Percentiles rank a stretch among this genome's conserved stretches.
phyloP scores from a whole-genome alignment of 768 basidiomycete species.

The Xerocomellus intermedius region DNA sequence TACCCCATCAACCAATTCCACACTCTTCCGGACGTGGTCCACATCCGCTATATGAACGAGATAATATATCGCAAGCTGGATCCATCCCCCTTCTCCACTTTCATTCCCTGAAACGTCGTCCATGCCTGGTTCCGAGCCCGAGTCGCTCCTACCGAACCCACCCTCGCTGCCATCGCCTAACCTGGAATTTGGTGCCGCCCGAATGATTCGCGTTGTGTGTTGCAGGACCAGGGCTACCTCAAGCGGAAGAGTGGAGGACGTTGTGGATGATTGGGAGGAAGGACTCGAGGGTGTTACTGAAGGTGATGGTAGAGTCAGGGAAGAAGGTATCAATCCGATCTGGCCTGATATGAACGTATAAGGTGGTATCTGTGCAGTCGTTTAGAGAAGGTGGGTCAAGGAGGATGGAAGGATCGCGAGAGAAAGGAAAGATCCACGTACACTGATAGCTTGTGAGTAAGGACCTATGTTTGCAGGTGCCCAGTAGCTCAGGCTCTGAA shows the following conservation, averaged over 20 bases:
- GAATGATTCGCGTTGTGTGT: conserved; percentile 69
- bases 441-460: conserved; percentile 90
- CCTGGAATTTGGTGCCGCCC: conserved; percentile 52
- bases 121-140: conserved; percentile 14
- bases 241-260: conserved; percentile 45
- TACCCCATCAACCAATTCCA: conserved; percentile 28
- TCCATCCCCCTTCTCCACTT: conserved; percentile 43
- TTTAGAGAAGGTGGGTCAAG: background rate
- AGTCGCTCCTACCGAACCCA: conserved; percentile 25
- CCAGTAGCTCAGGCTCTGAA: conserved; percentile 97
- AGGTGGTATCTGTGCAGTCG: conserved; percentile 55
- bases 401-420: background rate
- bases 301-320: conserved; percentile 63
- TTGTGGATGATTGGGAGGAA: conserved; percentile 50
- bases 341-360: conserved; percentile 92
- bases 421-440: conserved; percentile 36
- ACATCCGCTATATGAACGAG: conserved; percentile 44
- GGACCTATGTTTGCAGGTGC: conserved; percentile 99
- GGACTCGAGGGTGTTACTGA: conserved; percentile 19
- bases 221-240: conserved; percentile 80
- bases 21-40: conserved; percentile 40
- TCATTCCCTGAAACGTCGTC: conserved; percentile 32
- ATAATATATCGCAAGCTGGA: conserved; percentile 74
- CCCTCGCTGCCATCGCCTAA: conserved; percentile 27
- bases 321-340: conserved; percentile 83